Evolutionary conservation across 2,329 filamentous ascomycete species (phyloP), one percentile per base, ranked within the genome.

Genomic region (Fusarium solani-melongenae): DNA sequence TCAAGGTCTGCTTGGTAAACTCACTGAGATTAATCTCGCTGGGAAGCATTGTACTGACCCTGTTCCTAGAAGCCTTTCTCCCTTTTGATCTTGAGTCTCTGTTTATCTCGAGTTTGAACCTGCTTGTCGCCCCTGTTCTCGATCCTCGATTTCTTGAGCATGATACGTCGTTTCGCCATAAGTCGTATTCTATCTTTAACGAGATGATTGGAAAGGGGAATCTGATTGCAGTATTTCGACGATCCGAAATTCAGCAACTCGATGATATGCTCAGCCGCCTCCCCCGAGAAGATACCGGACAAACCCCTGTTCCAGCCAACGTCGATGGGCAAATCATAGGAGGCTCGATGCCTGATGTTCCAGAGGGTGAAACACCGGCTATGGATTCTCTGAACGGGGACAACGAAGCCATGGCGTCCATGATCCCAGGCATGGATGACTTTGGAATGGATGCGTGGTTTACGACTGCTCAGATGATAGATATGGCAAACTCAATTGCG

Each of bases 141-240:
- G 82, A 85, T 49, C 68, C 77, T 0, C 71, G 74, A 8, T 75
- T 83, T 1, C 71, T 83, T 8, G 83, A 84, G 29, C 79, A 81
- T 49, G 79, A 80, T 3, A 69, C 74, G 0, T 62, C 72, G 0
- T 87, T 84, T 80, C 72, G 86, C 0, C 81, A 84, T 3, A 85
- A 83, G 39, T 82, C 84, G 0, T 84, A 85, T 41, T 62, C 71
- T 0, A 82, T 88, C 7, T 81, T 88, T 5, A 84, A 86, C 29
- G 85, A 86, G 14, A 87, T 88, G 79, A 79, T 84, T 9, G 78
- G 80, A 1, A 82, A 82, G 36, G 86, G 86, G 0, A 88, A 87
- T 53, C 77, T 83, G 1, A 82, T 88, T 11, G 87, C 87, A 0
- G 79, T 79, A 7, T 84, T 84, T 39, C 81, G 84, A 12, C 81